Base-by-base conservation (phyloP, 208 protist genomes). In the Wallacemonas sp. region DNA sequence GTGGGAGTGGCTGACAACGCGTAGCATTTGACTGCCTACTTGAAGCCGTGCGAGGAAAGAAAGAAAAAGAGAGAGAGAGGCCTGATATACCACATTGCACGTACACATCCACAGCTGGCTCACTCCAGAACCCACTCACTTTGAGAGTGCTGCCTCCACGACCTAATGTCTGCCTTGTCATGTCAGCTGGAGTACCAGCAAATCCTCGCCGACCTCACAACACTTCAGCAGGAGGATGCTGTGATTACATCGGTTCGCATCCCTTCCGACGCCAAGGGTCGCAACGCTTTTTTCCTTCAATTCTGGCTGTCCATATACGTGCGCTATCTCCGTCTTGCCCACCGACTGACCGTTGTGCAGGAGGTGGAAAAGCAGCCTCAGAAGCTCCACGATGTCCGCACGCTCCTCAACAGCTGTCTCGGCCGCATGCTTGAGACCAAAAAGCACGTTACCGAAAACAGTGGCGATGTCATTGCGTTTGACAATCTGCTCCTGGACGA, bases 281-380 rank as follows among this genome's bases (percentile, higher is more conserved):
- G 82, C n/a, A 77, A 86, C 30, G 60, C 68, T 9, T 90, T 86
- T 66, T 79, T 90, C 26, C 24, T 86, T 4, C 88, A 92, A 61
- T 81, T 91, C 64, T 97, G 84, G 68, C 72, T 89, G 1, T 84
- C 88, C 34, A 74, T 97, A 3, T 98, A 98, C 66, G 75, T 98
- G 24, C 79, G 85, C 38, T 98, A 98, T 75, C 59, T 98, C 2
- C 83, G 83, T 2, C 66, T 97, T 6, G 91, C 88, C 31, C 65
- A 70, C 41, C 86, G 90, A 39, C 85, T 98, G 0, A 72, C 87
- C 19, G 56, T 80, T 1, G 75, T 93, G 11, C 93, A 98, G 49
- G 93, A 98, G 70, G 88, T 89, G 27, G 84, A 92, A 44, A 68
- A 98, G 54, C 97, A 98, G 72, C 95, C 96, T 39, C 96, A 98